These are phyloP conservation scores for Cordia subcordata DNA, from an alignment of 257 asterid species.

Conservation along the genomic window DNA sequence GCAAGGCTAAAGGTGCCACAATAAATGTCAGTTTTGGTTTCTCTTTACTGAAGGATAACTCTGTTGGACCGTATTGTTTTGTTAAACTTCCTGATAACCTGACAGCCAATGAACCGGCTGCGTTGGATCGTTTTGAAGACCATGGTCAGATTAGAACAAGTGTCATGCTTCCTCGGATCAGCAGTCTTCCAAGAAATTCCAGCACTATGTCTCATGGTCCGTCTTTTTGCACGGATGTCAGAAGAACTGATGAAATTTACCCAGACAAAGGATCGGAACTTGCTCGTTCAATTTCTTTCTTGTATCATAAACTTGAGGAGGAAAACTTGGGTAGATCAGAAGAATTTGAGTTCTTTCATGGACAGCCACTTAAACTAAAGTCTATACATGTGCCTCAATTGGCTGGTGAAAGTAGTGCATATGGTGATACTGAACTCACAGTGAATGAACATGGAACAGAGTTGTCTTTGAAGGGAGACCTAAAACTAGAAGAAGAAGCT, in stretches of 20 bases:
- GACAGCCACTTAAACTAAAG: conserved; percentile 14
- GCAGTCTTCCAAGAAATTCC: conserved; percentile 26
- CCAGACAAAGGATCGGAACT: conserved; percentile 36
- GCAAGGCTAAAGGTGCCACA: conserved; percentile 70
- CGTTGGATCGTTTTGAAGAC: conserved; percentile 21
- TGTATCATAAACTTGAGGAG: conserved; percentile 52
- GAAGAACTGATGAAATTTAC: conserved; percentile 28
- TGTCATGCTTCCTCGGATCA: conserved; percentile 16
- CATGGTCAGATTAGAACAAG: conserved; percentile 15
- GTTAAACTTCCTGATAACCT: conserved; percentile 42
- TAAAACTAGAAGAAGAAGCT: conserved; percentile 27
- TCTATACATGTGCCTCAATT: conserved; percentile 17
- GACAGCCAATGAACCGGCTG: conserved; percentile 22
- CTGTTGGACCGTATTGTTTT: conserved; percentile 40
- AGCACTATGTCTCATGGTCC: conserved; percentile 20
- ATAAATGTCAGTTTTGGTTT: conserved; percentile 77
- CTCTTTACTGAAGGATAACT: conserved; percentile 39
- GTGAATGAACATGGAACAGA: conserved; percentile 44
- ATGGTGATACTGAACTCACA: conserved; percentile 26
- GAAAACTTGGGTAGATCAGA: conserved; percentile 22
- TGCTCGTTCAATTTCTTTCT: conserved; percentile 37
- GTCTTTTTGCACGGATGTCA: conserved; percentile 29
- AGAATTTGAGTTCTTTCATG: conserved; percentile 23
- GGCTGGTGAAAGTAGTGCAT: conserved; percentile 18
- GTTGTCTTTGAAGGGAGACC: conserved; percentile 28